Evolutionary conservation across 306 rosid species (phyloP).

Genomic region (Trichosanthes truncata): DNA sequence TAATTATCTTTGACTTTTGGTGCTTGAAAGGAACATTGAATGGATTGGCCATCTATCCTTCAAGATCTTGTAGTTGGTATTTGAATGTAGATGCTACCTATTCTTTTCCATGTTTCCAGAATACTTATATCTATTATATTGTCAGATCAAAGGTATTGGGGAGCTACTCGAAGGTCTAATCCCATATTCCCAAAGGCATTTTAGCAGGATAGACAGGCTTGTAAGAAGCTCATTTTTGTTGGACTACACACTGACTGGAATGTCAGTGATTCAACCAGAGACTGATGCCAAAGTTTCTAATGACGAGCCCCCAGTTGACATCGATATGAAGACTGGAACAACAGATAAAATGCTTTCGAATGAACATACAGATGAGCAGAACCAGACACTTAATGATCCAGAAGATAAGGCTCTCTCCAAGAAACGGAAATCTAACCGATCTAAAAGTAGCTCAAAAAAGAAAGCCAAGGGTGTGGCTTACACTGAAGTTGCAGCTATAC

Average conservation of each 20-base stretch:
- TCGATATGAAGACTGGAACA: slow-evolving; percentile 9
- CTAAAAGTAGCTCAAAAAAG: slow-evolving; percentile 40
- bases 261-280: slow-evolving; percentile 87
- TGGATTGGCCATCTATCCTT: not conserved
- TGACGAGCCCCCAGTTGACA: slow-evolving; percentile 16
- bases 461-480: slow-evolving; percentile 51
- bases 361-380: slow-evolving; percentile 23
- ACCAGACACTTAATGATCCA: slow-evolving; percentile 14
- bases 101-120: not conserved
- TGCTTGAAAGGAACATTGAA: not conserved
- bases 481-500: slow-evolving; percentile 33
- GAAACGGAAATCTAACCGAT: slow-evolving; percentile 66
- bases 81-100: not conserved
- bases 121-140: slow-evolving; percentile 3
- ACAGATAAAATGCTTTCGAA: slow-evolving; percentile 6
- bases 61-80: not conserved
- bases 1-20: not conserved
- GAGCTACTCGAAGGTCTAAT: slow-evolving; percentile 73
- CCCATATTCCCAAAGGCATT: slow-evolving; percentile 85
- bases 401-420: slow-evolving; percentile 21
- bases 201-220: slow-evolving; percentile 72
- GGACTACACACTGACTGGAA: slow-evolving; percentile 61
- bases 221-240: slow-evolving; percentile 72
- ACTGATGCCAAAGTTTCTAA: slow-evolving; percentile 22
- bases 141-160: slow-evolving; percentile 76